Evolutionary conservation across 768 basidiomycete genomes (phyloP).

Genomic region (Suillus ampliporus): DNA sequence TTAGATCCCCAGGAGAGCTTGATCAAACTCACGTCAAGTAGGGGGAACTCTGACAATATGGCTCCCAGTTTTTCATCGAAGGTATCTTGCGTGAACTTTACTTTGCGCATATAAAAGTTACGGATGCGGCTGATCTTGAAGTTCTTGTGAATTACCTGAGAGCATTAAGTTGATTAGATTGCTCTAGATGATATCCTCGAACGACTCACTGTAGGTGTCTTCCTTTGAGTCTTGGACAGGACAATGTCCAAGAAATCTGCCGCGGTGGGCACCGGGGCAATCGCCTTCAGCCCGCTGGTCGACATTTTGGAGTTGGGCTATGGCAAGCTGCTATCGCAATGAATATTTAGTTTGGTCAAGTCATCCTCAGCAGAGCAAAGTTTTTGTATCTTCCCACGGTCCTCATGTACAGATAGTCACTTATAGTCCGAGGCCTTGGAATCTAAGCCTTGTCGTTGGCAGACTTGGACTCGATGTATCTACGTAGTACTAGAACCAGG

Average conservation of each 20-base stretch:
- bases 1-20: conserved; percentile 6
- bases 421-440: no score
- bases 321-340: neutral
- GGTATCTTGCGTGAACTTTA: conserved; percentile 97
- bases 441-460: no score
- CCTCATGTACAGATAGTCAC: conserved; percentile 2
- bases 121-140: conserved; percentile 99
- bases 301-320: conserved; percentile 52
- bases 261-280: conserved; percentile 98
- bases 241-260: conserved; percentile 95
- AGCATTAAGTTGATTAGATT: conserved; percentile 7
- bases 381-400: conserved; percentile 8
- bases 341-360: neutral
- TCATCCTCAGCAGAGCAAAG: neutral
- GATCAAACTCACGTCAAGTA: conserved; percentile 81
- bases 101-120: conserved; percentile 99
- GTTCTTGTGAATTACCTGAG: conserved; percentile 97
- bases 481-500: no score
- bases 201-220: conserved; percentile 84
- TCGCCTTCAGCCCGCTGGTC: conserved; percentile 92
- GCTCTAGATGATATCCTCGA: neutral
- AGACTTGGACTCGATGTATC: no score
- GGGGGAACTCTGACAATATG: conserved; percentile 95
- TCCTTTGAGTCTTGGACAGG: conserved; percentile 91
- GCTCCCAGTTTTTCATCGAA: conserved; percentile 95